A percentile compares a stretch with the other conserved stretches of the same genome.
These are phyloP conservation scores for Hypomontagnella submonticulosa DNA, from an alignment of 495 filamentous ascomycete species.

Conservation along the genomic window DNA sequence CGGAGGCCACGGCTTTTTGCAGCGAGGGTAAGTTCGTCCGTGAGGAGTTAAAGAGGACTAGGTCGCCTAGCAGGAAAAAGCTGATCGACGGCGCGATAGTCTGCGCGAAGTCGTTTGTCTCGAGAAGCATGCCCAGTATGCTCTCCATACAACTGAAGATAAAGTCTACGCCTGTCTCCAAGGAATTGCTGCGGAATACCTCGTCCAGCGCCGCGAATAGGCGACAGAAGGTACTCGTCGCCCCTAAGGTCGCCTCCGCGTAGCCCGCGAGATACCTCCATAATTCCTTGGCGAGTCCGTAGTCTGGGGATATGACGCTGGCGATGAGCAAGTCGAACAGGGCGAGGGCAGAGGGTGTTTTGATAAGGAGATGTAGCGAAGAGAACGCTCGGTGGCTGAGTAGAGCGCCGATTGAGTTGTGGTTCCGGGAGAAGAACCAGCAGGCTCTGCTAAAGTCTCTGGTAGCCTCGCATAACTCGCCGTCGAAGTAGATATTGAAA, in stretches of 20 bases:
- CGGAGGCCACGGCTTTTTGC: conserved; percentile 16
- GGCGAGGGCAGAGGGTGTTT: conserved; percentile 31
- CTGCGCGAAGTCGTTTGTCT: conserved; percentile 29
- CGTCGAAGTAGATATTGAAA: conserved; percentile 36
- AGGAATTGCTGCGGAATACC: conserved; percentile 27
- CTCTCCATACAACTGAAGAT: conserved; percentile 42
- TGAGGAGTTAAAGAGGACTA: conserved; percentile 30
- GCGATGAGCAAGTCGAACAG: conserved; percentile 38
- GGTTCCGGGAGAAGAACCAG: conserved; percentile 37
- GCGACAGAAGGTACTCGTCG: conserved; percentile 27
- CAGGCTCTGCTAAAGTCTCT: conserved; percentile 41
- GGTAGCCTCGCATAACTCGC: conserved; percentile 39
- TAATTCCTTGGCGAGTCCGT: conserved; percentile 35
- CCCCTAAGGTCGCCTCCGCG: conserved; percentile 21
- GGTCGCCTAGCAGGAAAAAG: conserved; percentile 31
- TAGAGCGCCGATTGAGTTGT: conserved; percentile 29
- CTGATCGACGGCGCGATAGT: conserved; percentile 28
- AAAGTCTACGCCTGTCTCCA: conserved; percentile 33
- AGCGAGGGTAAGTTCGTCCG: conserved; percentile 35
- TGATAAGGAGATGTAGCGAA: conserved; percentile 31
- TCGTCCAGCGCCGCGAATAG: conserved; percentile 31
- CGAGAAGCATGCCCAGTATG: conserved; percentile 37
- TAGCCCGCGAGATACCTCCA: conserved; percentile 40
- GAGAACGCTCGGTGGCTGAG: conserved; percentile 38
- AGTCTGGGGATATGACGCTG: conserved; percentile 37